Evolutionary conservation across 208 protist genomes (phyloP).

Genomic region (Trypanosoma avium): DNA sequence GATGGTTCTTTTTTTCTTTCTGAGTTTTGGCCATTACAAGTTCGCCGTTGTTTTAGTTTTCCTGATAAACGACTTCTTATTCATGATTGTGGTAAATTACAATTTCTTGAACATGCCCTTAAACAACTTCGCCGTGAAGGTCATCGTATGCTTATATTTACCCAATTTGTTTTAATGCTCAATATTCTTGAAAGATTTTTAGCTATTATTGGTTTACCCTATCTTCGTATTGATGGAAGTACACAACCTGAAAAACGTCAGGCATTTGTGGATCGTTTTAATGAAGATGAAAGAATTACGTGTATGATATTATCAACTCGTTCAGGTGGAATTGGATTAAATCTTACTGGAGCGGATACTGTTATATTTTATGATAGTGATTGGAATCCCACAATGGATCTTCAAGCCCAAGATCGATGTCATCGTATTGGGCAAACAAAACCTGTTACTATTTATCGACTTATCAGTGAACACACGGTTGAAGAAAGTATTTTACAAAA

Average conservation of each 20-base stretch:
- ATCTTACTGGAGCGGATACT: slow-evolving; percentile 98
- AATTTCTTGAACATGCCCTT: slow-evolving; percentile 86
- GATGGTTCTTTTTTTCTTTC: slow-evolving; percentile 52
- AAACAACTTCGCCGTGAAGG: slow-evolving; percentile 71
- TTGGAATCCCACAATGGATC: slow-evolving; percentile 99
- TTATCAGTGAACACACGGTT: slow-evolving; percentile 94
- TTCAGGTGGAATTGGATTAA: slow-evolving; percentile 97
- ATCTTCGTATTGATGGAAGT: slow-evolving; percentile 95
- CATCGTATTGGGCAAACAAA: slow-evolving; percentile 98
- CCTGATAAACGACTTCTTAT: slow-evolving; percentile 95
- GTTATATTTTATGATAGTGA: slow-evolving; percentile 99
- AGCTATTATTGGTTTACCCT: slow-evolving; percentile 84
- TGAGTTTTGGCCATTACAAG: slow-evolving; percentile 75
- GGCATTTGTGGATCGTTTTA: slow-evolving; percentile 93
- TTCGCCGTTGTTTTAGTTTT: slow-evolving; percentile 87
- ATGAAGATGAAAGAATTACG: slow-evolving; percentile 92
- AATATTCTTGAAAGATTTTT: slow-evolving; percentile 98
- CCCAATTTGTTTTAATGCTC: slow-evolving; percentile 98
- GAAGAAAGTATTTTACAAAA: slow-evolving; percentile 97
- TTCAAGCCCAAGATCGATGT: slow-evolving; percentile 97
- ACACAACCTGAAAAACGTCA: slow-evolving; percentile 92
- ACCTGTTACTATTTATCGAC: slow-evolving; percentile 96
- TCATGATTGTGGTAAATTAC: slow-evolving; percentile 97
- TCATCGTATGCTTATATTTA: slow-evolving; percentile 98
- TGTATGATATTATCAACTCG: slow-evolving; percentile 98